phyloP scores from a whole-genome alignment of 75 land plant species.

The Azolla pinnata region DNA sequence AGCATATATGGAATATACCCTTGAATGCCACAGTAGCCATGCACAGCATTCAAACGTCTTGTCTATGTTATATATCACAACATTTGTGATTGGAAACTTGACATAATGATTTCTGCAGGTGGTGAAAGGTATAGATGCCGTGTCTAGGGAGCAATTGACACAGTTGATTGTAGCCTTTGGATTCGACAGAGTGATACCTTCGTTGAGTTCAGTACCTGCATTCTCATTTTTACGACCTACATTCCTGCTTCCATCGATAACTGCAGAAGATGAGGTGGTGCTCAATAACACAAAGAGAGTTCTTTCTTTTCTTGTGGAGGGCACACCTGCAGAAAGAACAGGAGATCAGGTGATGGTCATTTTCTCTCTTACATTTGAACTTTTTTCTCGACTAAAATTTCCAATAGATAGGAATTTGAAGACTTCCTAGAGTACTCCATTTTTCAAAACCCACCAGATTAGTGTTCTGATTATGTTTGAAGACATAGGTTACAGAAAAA shows the following conservation, averaged over 20 bases:
- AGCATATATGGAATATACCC: no score
- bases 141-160: slow-evolving; percentile 81
- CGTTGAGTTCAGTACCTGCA: slow-evolving; percentile 53
- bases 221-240: slow-evolving; percentile 45
- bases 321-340: slow-evolving; percentile 42
- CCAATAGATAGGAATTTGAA: neutral
- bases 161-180: slow-evolving; percentile 46
- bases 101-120: slow-evolving; percentile 62
- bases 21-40: no score
- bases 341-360: slow-evolving; percentile 32
- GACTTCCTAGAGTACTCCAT: no score
- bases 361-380: neutral
- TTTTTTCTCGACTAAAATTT: neutral
- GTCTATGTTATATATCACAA: neutral
- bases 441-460: no score
- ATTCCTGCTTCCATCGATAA: slow-evolving; percentile 58
- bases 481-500: no score
- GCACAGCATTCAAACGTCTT: neutral
- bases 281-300: slow-evolving; percentile 75
- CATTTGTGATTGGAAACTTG: neutral
- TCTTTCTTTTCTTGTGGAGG: slow-evolving; percentile 60
- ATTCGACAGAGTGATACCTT: slow-evolving; percentile 48
- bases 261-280: slow-evolving; percentile 79
- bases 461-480: no score
- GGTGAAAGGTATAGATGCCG: slow-evolving; percentile 96